Base-by-base conservation (phyloP, 345 rosid genomes). In the Pugionium cornutum region DNA sequence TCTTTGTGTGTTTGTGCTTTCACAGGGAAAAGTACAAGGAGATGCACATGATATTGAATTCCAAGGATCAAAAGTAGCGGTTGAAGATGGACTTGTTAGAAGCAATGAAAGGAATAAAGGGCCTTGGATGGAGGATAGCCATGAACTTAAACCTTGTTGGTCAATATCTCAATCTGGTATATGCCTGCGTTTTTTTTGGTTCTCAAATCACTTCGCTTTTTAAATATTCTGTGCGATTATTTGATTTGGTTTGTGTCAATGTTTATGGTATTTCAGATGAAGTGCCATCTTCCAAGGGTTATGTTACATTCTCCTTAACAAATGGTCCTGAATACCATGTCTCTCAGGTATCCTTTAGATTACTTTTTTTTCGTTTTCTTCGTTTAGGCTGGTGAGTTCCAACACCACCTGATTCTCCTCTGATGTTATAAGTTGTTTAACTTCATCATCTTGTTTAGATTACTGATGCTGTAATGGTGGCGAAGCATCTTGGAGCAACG, bases 61-160 rank as follows among this genome's bases (percentile, higher is more conserved):
- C 63, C 81, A 83, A 2, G 78, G 73, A 56, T 83, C 79, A 53
- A 79, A 74, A 76, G 70, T 78, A 62, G 53, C 82, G 7, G 90
- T 82, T 62, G 75, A 81, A 58, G 79, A 83, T 48, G 76, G 84
- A n/a, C 77, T 78, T 61, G 78, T 62, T 11, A 66, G 83, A 9
- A 78, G 79, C 1, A 11, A 6, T 18, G 47, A 57, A 72, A 78
- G 66, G 62, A 79, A 53, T 29, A 74, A 76, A 45, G 97, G 94
- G 9, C 96, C 96, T 69, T 89, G 98, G 98, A 76, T 84, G 46
- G 88, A 79, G 55, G 86, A 83, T 69, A 67, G 64, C 27, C 74
- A 73, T 63, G 85, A 76, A 57, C 82, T 85, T 51, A 89, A 82
- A 62, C 83, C 84, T 6, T 89, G 96, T 69, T 92, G 98, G 98